Percentiles rank a stretch among this genome's conserved stretches.
These are phyloP conservation scores for Alternaria longipes DNA, from an alignment of 2,329 filamentous ascomycete genomes.

Conservation along the genomic window DNA sequence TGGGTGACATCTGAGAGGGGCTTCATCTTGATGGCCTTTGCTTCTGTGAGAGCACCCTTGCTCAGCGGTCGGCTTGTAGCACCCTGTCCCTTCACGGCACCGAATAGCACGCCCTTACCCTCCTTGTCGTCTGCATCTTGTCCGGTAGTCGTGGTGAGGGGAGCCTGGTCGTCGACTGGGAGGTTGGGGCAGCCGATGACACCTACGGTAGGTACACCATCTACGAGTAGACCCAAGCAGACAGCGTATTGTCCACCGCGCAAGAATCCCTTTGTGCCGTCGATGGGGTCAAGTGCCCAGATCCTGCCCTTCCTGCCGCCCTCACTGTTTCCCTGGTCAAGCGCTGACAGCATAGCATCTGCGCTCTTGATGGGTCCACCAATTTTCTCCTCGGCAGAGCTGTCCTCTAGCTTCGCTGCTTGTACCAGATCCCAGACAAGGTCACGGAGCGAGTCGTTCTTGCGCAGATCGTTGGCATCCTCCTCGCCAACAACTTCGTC, in stretches of 20 bases:
- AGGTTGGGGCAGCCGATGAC: conserved; percentile 96
- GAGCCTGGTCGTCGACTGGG: conserved; percentile 80
- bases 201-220: conserved; percentile 92
- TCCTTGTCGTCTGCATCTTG: conserved; percentile 76
- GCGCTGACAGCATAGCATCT: conserved; percentile 69
- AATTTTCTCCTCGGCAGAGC: conserved; percentile 70
- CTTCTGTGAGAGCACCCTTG: conserved; percentile 62
- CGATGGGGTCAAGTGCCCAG: conserved; percentile 97
- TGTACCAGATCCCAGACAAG: conserved; percentile 87
- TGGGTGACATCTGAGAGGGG: conserved; percentile 75
- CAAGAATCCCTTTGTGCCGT: conserved; percentile 97
- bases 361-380: conserved; percentile 73
- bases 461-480: conserved; percentile 81
- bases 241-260: conserved; percentile 97
- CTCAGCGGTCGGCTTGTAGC: conserved; percentile 80
- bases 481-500: conserved; percentile 96
- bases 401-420: conserved; percentile 73
- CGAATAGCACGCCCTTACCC: conserved; percentile 87
- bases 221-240: conserved; percentile 88
- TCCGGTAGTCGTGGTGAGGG: conserved; percentile 76
- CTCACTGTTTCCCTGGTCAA: conserved; percentile 69
- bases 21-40: conserved; percentile 80
- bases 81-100: conserved; percentile 80
- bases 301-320: conserved; percentile 81
- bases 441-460: conserved; percentile 73